Percentiles rank a stretch among this genome's conserved stretches.
phyloP scores from a whole-genome alignment of 2,329 filamentous ascomycete genomes.

The Fusarium sp. region DNA sequence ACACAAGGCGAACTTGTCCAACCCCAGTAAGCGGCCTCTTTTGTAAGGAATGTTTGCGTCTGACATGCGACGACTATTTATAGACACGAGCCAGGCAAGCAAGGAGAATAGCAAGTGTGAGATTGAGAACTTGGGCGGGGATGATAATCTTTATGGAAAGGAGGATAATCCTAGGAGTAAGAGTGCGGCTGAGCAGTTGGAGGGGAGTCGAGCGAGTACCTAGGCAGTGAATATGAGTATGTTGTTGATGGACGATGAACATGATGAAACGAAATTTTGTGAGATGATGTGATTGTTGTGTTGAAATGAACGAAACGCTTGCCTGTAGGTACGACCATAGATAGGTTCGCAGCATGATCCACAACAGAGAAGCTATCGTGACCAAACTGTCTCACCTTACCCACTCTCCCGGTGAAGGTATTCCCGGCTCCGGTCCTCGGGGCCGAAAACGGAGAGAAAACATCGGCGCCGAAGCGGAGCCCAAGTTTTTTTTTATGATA shows the following conservation, averaged over 20 bases:
- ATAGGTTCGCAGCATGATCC: neutral
- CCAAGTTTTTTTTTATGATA: neutral
- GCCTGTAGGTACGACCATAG: neutral
- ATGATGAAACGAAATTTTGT: neutral
- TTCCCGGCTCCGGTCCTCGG: slow-evolving; percentile 29
- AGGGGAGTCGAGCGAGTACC: slow-evolving; percentile 47
- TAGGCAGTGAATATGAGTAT: neutral
- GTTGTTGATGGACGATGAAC: neutral
- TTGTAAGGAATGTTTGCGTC: neutral
- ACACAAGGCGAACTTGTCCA: slow-evolving; percentile 60
- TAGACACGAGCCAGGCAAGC: slow-evolving; percentile 57
- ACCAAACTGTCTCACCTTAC: neutral
- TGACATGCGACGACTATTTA: neutral
- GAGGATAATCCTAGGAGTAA: slow-evolving; percentile 55
- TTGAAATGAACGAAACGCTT: neutral
- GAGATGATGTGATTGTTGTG: neutral
- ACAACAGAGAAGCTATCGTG: neutral
- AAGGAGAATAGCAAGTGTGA: slow-evolving; percentile 56
- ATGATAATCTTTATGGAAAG: slow-evolving; percentile 55
- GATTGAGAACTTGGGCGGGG: slow-evolving; percentile 55
- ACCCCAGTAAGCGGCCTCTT: slow-evolving; percentile 53
- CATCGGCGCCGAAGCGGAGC: neutral
- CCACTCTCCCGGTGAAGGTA: neutral
- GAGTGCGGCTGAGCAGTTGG: slow-evolving; percentile 52
- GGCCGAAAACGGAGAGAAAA: slow-evolving; percentile 20